Evolutionary conservation across 108 stramenopile genomes (phyloP).

Genomic region (Chaetoceros tenuissimus): DNA sequence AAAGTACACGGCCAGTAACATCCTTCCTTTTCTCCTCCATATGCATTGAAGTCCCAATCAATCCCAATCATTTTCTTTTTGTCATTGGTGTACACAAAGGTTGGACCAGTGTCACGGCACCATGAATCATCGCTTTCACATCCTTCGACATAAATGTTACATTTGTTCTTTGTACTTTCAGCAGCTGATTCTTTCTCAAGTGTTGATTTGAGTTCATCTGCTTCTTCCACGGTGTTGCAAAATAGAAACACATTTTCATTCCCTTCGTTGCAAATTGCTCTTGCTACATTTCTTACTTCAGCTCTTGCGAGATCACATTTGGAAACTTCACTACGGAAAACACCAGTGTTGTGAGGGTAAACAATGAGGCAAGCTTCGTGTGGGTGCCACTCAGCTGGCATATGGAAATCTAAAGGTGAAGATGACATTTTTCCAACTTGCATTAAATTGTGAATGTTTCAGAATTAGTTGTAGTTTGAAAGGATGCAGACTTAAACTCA

Average conservation of each 20-base stretch:
- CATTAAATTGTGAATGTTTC: too few relatives aligned
- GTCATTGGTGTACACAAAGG: constrained; percentile 24
- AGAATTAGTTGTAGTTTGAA: too few relatives aligned
- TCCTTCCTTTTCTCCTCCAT: constrained; percentile 50
- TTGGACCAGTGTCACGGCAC: constrained; percentile 68
- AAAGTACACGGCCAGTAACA: constrained; percentile 48
- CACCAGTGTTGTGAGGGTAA: constrained; percentile 27
- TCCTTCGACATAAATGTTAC: constrained; percentile 6
- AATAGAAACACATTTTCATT: not conserved
- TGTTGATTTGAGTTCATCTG: not conserved
- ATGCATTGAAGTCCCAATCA: constrained; percentile 74
- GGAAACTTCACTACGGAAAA: constrained; percentile 18
- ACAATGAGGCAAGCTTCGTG: constrained; percentile 34
- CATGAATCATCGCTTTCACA: constrained; percentile 62
- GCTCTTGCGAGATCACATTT: constrained; percentile 9
- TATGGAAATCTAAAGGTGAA: constrained; percentile 2
- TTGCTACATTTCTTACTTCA: constrained; percentile 23
- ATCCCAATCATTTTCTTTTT: constrained; percentile 30
- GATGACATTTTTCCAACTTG: too few relatives aligned
- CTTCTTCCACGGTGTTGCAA: constrained; percentile 1
- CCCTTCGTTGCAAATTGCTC: constrained; percentile 22
- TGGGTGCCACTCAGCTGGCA: constrained; percentile 39
- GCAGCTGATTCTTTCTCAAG: not conserved
- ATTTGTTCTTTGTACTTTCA: not conserved
- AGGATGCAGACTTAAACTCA: too few relatives aligned